Evolutionary conservation across 148 eudicot species (phyloP).

Genomic region (Oxyria digyna): DNA sequence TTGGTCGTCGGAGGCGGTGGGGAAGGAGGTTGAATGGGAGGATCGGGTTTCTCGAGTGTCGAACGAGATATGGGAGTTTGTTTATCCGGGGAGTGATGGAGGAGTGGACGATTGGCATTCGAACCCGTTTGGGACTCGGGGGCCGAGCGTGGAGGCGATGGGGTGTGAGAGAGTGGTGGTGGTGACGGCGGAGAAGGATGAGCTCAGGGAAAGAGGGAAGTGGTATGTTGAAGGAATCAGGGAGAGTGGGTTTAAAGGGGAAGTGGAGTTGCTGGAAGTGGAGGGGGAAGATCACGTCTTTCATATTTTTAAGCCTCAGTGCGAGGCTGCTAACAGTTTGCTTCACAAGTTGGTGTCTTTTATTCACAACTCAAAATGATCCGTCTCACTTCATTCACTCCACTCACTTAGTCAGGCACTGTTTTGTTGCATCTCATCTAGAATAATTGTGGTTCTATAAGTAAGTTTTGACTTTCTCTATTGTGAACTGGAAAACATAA

Average conservation of each 20-base stretch:
- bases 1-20: constrained; percentile 24
- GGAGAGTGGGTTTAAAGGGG: constrained; percentile 30
- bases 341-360: constrained; percentile 26
- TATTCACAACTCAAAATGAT: constrained; percentile 15
- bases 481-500: too few relatives aligned
- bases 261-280: constrained; percentile 23
- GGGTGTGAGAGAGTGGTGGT: constrained; percentile 32
- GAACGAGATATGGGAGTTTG: constrained; percentile 34
- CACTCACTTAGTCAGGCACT: too few relatives aligned
- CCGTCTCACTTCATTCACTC: too few relatives aligned
- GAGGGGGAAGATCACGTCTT: constrained; percentile 29
- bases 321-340: constrained; percentile 26
- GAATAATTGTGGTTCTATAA: too few relatives aligned
- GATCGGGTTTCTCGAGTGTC: constrained; percentile 4
- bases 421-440: too few relatives aligned
- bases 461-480: too few relatives aligned
- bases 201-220: constrained; percentile 13
- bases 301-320: constrained; percentile 18
- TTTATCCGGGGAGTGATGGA: constrained; percentile 14
- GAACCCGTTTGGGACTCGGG: constrained; percentile 27
- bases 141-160: constrained; percentile 15
- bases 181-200: constrained; percentile 33
- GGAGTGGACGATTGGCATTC: constrained; percentile 29
- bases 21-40: constrained; percentile 4
- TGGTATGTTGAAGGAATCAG: constrained; percentile 10